A percentile compares a stretch with the other conserved stretches of the same genome.
phyloP scores from a whole-genome alignment of 352 stramenopile species.

The Globisporangium emineosum region DNA sequence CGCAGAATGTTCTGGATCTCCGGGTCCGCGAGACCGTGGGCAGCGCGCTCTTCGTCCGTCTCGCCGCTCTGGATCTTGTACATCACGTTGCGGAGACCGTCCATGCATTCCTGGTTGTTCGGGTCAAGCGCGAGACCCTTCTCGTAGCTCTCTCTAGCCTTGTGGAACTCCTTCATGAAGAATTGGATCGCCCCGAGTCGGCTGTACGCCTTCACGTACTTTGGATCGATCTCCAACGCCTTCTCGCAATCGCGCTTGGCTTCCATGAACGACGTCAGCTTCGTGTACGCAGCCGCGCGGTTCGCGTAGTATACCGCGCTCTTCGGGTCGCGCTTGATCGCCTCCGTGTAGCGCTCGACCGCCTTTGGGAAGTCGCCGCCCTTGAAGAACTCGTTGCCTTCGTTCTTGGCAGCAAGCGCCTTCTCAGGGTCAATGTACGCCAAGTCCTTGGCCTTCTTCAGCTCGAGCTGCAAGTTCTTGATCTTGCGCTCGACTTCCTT shows the following conservation, averaged over 20 bases:
- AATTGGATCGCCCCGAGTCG: constrained; percentile 99
- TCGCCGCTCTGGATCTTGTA: constrained; percentile 94
- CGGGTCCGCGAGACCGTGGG: constrained; percentile 98
- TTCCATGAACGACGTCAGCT: constrained; percentile 95
- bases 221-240: constrained; percentile 96
- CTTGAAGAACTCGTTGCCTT: constrained; percentile 98
- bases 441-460: constrained; percentile 93
- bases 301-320: constrained; percentile 99
- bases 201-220: constrained; percentile 99
- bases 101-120: constrained; percentile 93
- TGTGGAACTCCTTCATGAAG: constrained; percentile 99
- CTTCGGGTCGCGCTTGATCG: constrained; percentile 98
- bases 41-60: constrained; percentile 94
- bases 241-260: constrained; percentile 96
- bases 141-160: constrained; percentile 96
- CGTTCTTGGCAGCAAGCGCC: constrained; percentile 96
- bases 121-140: constrained; percentile 94
- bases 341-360: constrained; percentile 95
- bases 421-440: constrained; percentile 98
- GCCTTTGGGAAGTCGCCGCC: constrained; percentile 92
- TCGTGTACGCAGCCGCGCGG: constrained; percentile 96
- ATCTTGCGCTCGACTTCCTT: constrained; percentile 95
- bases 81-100: constrained; percentile 94
- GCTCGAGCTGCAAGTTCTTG: constrained; percentile 92
- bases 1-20: constrained; percentile 98